Base-by-base conservation (phyloP, 2,329 filamentous ascomycete species). In the Ophiostoma fasciatum region DNA sequence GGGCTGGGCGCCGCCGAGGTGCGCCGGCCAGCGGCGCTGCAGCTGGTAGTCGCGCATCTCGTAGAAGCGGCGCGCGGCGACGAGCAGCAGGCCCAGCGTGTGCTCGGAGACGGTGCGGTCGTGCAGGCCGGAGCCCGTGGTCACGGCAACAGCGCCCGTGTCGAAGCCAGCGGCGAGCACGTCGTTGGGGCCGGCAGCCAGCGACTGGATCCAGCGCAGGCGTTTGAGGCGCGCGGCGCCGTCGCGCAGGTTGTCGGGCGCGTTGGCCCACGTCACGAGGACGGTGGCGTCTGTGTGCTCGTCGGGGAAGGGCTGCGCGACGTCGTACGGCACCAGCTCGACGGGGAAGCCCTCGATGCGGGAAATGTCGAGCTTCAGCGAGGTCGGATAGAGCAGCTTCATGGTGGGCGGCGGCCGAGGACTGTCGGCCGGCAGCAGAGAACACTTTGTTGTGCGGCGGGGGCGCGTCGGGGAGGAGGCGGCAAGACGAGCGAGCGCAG, bases 61-160 rank as follows among this genome's bases (percentile, higher is more conserved):
- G 44, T 55, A 51, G 47, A 63, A 62, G 13, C 51, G 52, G 29
- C 61, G 50, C 0, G 57, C 57, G 33, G 52, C 51, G 30, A 47
- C 48, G 13, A 61, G 51, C 21, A 61, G 48, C 21, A 66, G 45
- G 14, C 58, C 62, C 4, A 66, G 54, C 0, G 61, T 53, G 46
- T 66, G 63, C 47, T 66, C 63, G 27, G 63, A 61, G 15, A 66
- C 63, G 10, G 62, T 63, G 45, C 55, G 52, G 44, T 66, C 62
- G 46, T 66, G 63, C 36, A 65, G 49, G 11, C 62, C 62, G 4
- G 57, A 61, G 4, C 63, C 63, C 7, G 61, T 65, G 14, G 59
- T 61, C 39, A 66, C 48, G 11, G 36, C 41, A 18, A 58, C 51
- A 28, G 54, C 50, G 20, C 48, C 44, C 26, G 48, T 33, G 41